phyloP scores from a whole-genome alignment of 2,329 filamentous ascomycete genomes.

The Pyrenophora teres region DNA sequence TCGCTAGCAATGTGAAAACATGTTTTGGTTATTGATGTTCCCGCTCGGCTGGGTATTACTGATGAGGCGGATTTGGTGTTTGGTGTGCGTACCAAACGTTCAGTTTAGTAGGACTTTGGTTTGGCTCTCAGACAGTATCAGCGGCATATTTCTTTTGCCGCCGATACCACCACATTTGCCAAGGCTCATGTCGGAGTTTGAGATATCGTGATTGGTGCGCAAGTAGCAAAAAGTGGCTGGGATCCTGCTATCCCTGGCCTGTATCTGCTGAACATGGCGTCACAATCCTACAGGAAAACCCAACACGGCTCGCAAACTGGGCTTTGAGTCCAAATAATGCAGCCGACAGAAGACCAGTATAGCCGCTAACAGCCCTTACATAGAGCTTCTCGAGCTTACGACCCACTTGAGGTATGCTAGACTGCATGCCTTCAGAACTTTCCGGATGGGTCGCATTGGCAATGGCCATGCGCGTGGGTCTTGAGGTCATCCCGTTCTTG shows the following conservation, averaged over 20 bases:
- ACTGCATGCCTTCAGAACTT: constrained; percentile 3
- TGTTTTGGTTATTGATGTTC: not conserved
- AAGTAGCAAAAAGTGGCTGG: constrained; percentile 8
- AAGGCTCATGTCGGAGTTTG: constrained; percentile 7
- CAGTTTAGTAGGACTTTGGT: too few species aligned
- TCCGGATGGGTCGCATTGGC: constrained; percentile 3
- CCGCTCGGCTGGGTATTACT: not conserved
- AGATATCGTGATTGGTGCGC: constrained; percentile 8
- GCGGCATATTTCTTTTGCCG: constrained; percentile 1
- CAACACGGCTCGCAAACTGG: constrained; percentile 4
- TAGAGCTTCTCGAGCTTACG: not conserved
- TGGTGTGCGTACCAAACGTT: not conserved
- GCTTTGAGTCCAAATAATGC: not conserved
- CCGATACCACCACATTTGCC: not conserved
- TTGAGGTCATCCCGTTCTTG: constrained; percentile 10
- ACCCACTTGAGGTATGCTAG: constrained; percentile 6
- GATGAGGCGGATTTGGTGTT: not conserved
- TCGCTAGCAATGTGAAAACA: not conserved
- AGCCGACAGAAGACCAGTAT: not conserved
- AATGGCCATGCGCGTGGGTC: constrained; percentile 3
- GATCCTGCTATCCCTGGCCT: constrained; percentile 3
- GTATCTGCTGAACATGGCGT: constrained; percentile 8
- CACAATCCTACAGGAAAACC: constrained; percentile 1
- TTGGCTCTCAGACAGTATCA: not conserved
- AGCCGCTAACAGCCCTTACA: not conserved